Conservation (phyloP, 345 rosid genomes). For the Lepidium didymum region DNA sequence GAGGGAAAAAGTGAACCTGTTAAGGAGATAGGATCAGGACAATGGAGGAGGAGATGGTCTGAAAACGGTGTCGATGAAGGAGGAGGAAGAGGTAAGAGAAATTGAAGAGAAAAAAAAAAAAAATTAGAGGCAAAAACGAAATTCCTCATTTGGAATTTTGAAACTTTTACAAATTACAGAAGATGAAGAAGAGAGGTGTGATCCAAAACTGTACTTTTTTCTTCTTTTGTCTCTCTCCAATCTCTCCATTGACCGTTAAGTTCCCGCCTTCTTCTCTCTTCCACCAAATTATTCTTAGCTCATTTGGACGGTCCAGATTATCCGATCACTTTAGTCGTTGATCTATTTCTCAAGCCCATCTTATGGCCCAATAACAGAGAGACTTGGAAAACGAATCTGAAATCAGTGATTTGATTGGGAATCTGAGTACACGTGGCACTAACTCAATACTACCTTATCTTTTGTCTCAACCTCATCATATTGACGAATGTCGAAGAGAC, state of each 20-base stretch:
- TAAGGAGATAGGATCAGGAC: not conserved
- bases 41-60: slow-evolving; percentile 6
- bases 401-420: slow-evolving; percentile 49
- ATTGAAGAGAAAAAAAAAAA: not conserved
- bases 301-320: slow-evolving; percentile 14
- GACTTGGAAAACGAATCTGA: slow-evolving; percentile 41
- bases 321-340: no score
- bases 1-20: not conserved
- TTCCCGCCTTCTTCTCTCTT: slow-evolving; percentile 37
- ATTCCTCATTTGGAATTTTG: slow-evolving; percentile 26
- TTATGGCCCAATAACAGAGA: slow-evolving; percentile 17
- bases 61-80: not conserved
- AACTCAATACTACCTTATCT: slow-evolving; percentile 20
- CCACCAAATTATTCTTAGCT: slow-evolving; percentile 7
- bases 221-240: not conserved
- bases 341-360: not conserved
- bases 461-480: not conserved
- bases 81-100: slow-evolving; percentile 5
- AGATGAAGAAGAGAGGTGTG: slow-evolving; percentile 21
- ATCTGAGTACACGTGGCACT: slow-evolving; percentile 13
- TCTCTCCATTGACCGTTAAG: slow-evolving; percentile 30
- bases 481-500: not conserved
- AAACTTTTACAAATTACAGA: slow-evolving; percentile 9
- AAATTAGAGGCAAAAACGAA: slow-evolving; percentile 23
- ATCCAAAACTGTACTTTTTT: slow-evolving; percentile 6